Percentiles rank a stretch among this genome's conserved stretches.
phyloP scores from a whole-genome alignment of 495 filamentous ascomycete species.

The Xylaria flabelliformis region DNA sequence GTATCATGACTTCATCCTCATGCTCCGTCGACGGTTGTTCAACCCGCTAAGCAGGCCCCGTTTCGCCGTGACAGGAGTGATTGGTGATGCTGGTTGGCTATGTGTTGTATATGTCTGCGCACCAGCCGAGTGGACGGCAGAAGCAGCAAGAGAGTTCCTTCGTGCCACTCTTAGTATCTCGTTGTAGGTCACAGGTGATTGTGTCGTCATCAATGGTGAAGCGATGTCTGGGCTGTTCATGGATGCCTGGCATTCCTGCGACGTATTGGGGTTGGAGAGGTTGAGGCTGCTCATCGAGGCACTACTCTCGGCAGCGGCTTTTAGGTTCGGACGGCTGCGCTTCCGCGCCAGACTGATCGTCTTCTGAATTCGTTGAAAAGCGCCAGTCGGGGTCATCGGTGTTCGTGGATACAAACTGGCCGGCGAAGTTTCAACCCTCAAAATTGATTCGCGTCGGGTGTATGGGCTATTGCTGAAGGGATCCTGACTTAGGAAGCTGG shows the following conservation, averaged over 20 bases:
- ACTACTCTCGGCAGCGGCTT: constrained; percentile 32
- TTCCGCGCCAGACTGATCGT: constrained; percentile 54
- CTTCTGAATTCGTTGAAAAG: constrained; percentile 52
- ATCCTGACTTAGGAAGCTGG: constrained; percentile 54
- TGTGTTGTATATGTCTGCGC: constrained; percentile 6
- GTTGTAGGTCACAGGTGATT: constrained; percentile 48
- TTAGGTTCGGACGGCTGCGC: constrained; percentile 52
- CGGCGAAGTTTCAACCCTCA: constrained; percentile 27
- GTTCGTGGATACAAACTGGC: constrained; percentile 32
- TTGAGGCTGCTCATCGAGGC: constrained; percentile 32
- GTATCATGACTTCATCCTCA: constrained; percentile 44
- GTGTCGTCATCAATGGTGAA: constrained; percentile 36
- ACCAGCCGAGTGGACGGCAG: constrained; percentile 29
- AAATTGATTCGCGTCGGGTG: constrained; percentile 33
- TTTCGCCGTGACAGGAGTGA: constrained; percentile 34
- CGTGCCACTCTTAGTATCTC: constrained; percentile 46
- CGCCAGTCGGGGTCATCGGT: constrained; percentile 47
- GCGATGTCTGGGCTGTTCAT: not conserved
- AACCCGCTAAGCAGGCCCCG: constrained; percentile 51
- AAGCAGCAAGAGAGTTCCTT: constrained; percentile 44
- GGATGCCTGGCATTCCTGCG: constrained; percentile 31
- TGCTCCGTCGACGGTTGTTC: constrained; percentile 42
- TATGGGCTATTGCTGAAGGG: constrained; percentile 44
- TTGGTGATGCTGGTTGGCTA: constrained; percentile 34
- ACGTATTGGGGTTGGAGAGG: constrained; percentile 31